Evolutionary conservation across 768 basidiomycete species (phyloP).

Genomic region (Cyclocybe cylindracea): DNA sequence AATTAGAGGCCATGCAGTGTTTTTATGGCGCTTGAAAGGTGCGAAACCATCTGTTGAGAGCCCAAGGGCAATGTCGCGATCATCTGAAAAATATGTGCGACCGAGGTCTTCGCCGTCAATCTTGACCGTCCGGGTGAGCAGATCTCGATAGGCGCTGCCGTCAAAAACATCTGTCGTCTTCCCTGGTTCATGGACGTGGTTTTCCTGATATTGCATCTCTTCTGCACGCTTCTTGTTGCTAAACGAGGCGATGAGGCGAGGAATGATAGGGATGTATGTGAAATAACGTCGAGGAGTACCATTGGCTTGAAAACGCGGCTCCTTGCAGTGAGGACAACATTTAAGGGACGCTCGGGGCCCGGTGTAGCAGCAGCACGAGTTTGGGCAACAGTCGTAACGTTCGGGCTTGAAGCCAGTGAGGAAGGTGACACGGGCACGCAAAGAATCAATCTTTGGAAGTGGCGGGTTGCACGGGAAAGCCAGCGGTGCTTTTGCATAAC

Average conservation of each 20-base stretch:
- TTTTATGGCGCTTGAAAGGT: conserved; percentile 31
- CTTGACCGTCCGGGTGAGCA: conserved; percentile 21
- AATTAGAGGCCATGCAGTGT: conserved; percentile 44
- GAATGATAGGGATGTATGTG: too few species aligned
- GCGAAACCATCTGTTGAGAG: conserved; percentile 45
- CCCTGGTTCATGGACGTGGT: conserved; percentile 18
- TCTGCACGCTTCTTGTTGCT: too few species aligned
- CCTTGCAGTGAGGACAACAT: conserved; percentile 32
- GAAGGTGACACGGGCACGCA: conserved; percentile 14
- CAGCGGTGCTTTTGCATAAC: conserved; percentile 7
- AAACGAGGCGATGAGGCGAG: too few species aligned
- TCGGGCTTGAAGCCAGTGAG: conserved; percentile 30
- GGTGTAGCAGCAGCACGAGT: conserved; percentile 13
- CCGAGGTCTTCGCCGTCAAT: conserved; percentile 13
- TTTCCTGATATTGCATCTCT: conserved; percentile 19
- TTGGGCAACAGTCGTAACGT: conserved; percentile 25
- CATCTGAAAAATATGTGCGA: conserved; percentile 36
- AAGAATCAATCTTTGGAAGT: conserved; percentile 10
- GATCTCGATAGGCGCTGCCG: conserved; percentile 25
- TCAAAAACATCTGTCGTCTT: conserved; percentile 38
- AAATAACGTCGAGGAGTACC: conserved; percentile 19
- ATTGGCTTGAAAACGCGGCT: conserved; percentile 6
- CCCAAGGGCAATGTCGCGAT: conserved; percentile 42
- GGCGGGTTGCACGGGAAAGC: conserved; percentile 16
- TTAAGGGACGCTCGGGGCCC: conserved; percentile 22